A percentile compares a stretch with the other conserved stretches of the same genome.
These are phyloP conservation scores for Grosmannia serpens DNA, from an alignment of 2,329 filamentous ascomycete genomes.

Conservation along the genomic window DNA sequence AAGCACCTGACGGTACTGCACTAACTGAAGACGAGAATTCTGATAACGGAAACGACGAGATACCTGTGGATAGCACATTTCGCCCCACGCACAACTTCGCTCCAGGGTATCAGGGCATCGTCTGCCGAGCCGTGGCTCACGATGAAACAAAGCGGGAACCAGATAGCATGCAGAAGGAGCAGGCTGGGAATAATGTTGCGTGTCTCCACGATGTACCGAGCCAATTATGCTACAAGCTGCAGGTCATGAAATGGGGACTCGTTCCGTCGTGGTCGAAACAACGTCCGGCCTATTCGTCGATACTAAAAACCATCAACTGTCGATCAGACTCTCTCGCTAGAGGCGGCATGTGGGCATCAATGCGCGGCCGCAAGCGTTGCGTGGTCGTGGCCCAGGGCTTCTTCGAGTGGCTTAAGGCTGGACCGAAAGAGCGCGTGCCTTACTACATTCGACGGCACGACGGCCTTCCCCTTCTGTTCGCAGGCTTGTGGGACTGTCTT, in stretches of 20 bases:
- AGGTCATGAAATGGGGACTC: slow-evolving; percentile 93
- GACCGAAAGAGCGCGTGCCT: slow-evolving; percentile 65
- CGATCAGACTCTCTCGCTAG: slow-evolving; percentile 73
- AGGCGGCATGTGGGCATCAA: slow-evolving; percentile 79
- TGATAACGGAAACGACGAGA: slow-evolving; percentile 53
- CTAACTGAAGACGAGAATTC: slow-evolving; percentile 39
- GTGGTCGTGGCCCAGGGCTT: slow-evolving; percentile 85
- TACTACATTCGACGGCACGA: slow-evolving; percentile 77
- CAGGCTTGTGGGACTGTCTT: slow-evolving; percentile 85
- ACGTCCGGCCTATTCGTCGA: slow-evolving; percentile 61
- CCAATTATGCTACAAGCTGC: slow-evolving; percentile 59
- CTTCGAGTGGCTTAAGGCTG: slow-evolving; percentile 88
- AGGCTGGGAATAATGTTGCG: neutral
- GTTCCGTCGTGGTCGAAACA: slow-evolving; percentile 89
- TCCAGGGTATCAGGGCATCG: slow-evolving; percentile 71
- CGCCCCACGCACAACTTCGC: slow-evolving; percentile 87
- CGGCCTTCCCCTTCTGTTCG: slow-evolving; percentile 74
- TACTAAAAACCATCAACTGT: slow-evolving; percentile 91
- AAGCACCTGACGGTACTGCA: neutral
- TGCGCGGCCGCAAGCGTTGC: slow-evolving; percentile 85
- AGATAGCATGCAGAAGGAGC: neutral
- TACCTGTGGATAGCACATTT: slow-evolving; percentile 24
- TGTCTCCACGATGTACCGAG: neutral
- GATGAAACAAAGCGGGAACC: slow-evolving; percentile 2
- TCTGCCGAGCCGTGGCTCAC: slow-evolving; percentile 47